Percentiles rank a stretch among this genome's conserved stretches.
These are phyloP conservation scores for Amanita fuliginea DNA, from an alignment of 768 basidiomycete genomes.

Conservation along the genomic window DNA sequence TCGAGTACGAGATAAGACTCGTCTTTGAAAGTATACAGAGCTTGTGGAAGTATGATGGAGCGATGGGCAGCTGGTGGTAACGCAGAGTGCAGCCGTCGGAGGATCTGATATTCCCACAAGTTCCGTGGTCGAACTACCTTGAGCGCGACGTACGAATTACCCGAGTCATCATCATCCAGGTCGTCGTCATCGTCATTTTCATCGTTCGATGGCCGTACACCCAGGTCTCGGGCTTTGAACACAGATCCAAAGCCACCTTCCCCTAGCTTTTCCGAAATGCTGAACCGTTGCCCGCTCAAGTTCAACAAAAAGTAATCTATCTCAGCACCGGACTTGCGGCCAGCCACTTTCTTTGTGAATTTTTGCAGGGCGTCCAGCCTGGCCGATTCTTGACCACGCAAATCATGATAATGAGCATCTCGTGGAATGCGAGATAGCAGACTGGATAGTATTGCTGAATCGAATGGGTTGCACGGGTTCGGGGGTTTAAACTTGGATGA, in stretches of 20 bases:
- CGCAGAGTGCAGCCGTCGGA: constrained; percentile 63
- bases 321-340: constrained; percentile 29
- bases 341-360: constrained; percentile 37
- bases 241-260: constrained; percentile 97
- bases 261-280: constrained; percentile 79
- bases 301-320: constrained; percentile 39
- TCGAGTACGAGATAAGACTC: constrained; percentile 88
- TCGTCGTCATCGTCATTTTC: constrained; percentile 38
- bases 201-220: constrained; percentile 21
- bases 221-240: constrained; percentile 67
- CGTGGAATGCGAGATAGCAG: constrained; percentile 54
- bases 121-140: constrained; percentile 87
- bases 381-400: constrained; percentile 39
- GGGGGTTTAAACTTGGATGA: constrained; percentile 59
- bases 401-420: constrained; percentile 52
- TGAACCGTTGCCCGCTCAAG: constrained; percentile 55
- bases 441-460: constrained; percentile 47
- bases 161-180: constrained; percentile 45
- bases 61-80: constrained; percentile 47
- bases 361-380: constrained; percentile 65
- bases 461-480: constrained; percentile 86
- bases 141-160: constrained; percentile 58
- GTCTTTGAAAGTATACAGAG: constrained; percentile 75
- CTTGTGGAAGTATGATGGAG: constrained; percentile 69
- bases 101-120: constrained; percentile 86